Base-by-base conservation (phyloP, 1,284 basidiomycete genomes). In the Coriolopsis trogii region DNA sequence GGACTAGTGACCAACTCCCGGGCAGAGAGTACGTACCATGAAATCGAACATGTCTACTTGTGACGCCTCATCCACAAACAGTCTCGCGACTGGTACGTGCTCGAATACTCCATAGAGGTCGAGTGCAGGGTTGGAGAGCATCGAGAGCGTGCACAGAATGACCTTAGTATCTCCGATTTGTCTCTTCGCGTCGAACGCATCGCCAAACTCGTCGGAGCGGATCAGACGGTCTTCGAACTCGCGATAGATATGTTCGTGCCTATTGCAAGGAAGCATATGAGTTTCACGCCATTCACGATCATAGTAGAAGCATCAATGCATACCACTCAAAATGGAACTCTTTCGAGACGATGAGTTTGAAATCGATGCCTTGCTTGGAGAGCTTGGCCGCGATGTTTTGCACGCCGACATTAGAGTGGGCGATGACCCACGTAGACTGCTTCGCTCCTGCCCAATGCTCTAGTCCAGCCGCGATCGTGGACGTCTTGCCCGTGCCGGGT, bases 211-310 rank as follows among this genome's bases (percentile, higher is more conserved):
- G 40, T 82, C 73, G 2, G 84, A 83, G 15, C 72, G 68, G 42
- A 90, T 81, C 16, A 87, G 58, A 36, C 76, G 70, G 0, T 56
- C 18, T 31, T 68, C 51, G 16, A 82, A 63, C 25, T 69, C 55
- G 21, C 64, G 56, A 62, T 90, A 90, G 0, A 88, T 68, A 61
- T 88, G 82, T 55, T 87, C 85, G 65, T 90, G 85, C 87, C 88
- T 89, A 39, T 45, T 51, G 36, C 36, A 34, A 31, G 21, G 61
- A 43, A 37, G 51, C 40, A 15, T 18, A 20, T n/a, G 47, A 18
- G 9, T 6, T 28, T 7, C 18, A 29, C 3, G 34, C 4, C 0
- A 16, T 16, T 34, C 33, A 34, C 7, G n/a, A 34, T 16, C 6
- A 18, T 18, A 4, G 34, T 8, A 8, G 9, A 9, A 16, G 25